phyloP scores from a whole-genome alignment of 2,329 filamentous ascomycete species.

The Ceratocystis destructans region DNA sequence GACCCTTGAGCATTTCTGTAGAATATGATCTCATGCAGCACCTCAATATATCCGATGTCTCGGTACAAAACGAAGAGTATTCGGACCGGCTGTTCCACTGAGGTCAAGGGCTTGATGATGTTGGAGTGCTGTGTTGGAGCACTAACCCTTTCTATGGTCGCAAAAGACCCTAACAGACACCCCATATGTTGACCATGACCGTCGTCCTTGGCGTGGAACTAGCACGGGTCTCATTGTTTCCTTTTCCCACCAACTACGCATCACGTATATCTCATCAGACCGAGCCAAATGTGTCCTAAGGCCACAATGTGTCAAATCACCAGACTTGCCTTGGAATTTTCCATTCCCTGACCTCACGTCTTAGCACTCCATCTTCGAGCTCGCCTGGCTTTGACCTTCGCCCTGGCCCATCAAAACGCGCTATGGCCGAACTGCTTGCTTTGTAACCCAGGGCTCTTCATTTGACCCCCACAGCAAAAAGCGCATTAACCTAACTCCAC shows the following conservation, averaged over 20 bases:
- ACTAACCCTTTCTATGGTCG: too few species aligned
- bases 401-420: neutral
- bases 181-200: too few species aligned
- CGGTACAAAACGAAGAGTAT: neutral
- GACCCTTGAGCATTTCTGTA: constrained; percentile 4
- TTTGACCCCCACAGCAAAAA: constrained; percentile 8
- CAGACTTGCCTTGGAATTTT: neutral
- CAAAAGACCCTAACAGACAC: too few species aligned
- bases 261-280: constrained; percentile 9
- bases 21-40: constrained; percentile 5
- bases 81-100: neutral
- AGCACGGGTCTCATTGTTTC: neutral
- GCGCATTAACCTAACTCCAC: neutral
- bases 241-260: constrained; percentile 9
- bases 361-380: neutral
- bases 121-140: neutral
- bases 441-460: constrained; percentile 16
- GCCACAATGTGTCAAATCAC: neutral
- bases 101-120: neutral
- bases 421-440: neutral
- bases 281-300: neutral
- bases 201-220: too few species aligned
- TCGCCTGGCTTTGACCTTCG: neutral
- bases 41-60: constrained; percentile 10
- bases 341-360: neutral